Percentiles rank a stretch among this genome's conserved stretches.
phyloP scores from a whole-genome alignment of 805 yeast genomes.

The Saccharomyces paradoxus region DNA sequence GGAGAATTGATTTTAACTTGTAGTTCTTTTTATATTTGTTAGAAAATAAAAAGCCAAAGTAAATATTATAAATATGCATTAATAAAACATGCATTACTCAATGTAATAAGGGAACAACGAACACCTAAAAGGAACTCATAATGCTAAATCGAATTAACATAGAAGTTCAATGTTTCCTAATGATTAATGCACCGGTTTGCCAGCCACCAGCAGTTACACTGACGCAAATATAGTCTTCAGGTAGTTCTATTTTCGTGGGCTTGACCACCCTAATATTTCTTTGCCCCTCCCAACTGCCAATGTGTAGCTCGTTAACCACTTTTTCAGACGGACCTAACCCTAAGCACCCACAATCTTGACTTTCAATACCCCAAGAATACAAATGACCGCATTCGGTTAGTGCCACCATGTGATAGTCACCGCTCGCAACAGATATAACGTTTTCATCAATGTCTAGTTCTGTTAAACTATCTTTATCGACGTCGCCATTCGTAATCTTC shows the following conservation, averaged over 20 bases:
- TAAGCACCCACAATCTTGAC: slow-evolving; percentile 56
- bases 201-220: slow-evolving; percentile 71
- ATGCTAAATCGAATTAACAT: not conserved
- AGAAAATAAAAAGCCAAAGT: not conserved
- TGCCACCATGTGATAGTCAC: slow-evolving; percentile 66
- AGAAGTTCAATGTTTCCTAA: slow-evolving; percentile 6
- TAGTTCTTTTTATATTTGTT: not conserved
- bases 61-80: not conserved
- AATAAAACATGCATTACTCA: not conserved
- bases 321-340: slow-evolving; percentile 44
- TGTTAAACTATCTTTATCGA: slow-evolving; percentile 9
- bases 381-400: slow-evolving; percentile 50
- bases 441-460: slow-evolving; percentile 33
- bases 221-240: slow-evolving; percentile 39
- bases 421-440: slow-evolving; percentile 52
- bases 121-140: not conserved
- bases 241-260: slow-evolving; percentile 37
- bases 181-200: slow-evolving; percentile 64
- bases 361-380: slow-evolving; percentile 62
- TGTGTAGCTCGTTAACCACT: slow-evolving; percentile 13
- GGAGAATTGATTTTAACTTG: not conserved
- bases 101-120: not conserved
- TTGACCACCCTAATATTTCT: slow-evolving; percentile 31
- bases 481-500: slow-evolving; percentile 12
- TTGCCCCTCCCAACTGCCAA: slow-evolving; percentile 27